phyloP scores from a whole-genome alignment of 129 eudicot species.

The Heracleum sosnowskyi region DNA sequence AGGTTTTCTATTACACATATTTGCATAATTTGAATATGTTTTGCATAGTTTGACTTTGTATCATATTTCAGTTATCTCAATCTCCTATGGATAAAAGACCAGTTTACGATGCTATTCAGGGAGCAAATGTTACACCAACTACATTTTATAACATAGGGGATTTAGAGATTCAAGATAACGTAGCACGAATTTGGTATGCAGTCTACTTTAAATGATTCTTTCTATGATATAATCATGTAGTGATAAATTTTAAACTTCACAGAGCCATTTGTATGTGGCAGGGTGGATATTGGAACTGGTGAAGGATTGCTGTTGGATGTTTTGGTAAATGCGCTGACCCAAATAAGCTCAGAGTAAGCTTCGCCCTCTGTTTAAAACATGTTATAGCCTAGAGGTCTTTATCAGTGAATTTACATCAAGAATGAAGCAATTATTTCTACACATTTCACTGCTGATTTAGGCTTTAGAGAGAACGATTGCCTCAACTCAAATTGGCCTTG shows the following conservation, averaged over 20 bases:
- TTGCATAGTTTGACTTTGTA: not conserved
- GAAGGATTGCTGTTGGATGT: conserved; percentile 79
- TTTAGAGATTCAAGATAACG: conserved; percentile 90
- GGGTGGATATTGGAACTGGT: conserved; percentile 94
- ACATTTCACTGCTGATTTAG: not conserved
- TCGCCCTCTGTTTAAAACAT: not conserved
- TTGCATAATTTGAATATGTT: not conserved
- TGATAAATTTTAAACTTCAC: not conserved
- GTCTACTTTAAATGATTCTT: conserved; percentile 1
- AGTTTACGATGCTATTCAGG: conserved; percentile 77
- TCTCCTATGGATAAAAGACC: conserved; percentile 76
- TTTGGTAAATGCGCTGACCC: conserved; percentile 76
- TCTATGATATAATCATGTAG: not conserved
- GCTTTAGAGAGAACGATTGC: not conserved
- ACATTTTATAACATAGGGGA: conserved; percentile 92
- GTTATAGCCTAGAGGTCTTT: not conserved
- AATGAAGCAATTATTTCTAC: not conserved
- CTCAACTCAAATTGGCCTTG: not conserved
- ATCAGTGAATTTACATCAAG: not conserved
- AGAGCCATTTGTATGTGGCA: conserved; percentile 22
- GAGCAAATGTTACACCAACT: conserved; percentile 77
- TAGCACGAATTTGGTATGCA: conserved; percentile 87
- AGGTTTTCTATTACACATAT: not conserved
- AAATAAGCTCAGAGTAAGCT: conserved; percentile 90
- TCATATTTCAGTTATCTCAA: conserved; percentile 66